Conservation (phyloP, 2,329 filamentous ascomycete species). For the Aureobasidium zeae region DNA sequence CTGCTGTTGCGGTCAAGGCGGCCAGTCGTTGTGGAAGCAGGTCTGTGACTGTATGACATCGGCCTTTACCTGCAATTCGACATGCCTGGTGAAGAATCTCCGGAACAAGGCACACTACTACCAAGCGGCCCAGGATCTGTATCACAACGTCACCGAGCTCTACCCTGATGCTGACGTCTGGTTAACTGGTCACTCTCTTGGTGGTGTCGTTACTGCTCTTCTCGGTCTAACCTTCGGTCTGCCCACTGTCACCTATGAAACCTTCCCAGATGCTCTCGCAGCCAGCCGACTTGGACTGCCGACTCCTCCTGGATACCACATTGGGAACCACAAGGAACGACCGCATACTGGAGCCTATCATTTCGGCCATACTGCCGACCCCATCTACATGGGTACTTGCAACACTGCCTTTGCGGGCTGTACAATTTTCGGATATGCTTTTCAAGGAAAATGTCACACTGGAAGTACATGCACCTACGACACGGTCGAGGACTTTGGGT, state of each 20-base stretch:
- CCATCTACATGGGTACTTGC: conserved; percentile 87
- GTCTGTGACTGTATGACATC: conserved; percentile 87
- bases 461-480: conserved; percentile 86
- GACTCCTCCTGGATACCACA: conserved; percentile 66
- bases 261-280: conserved; percentile 81
- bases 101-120: conserved; percentile 85
- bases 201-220: conserved; percentile 80
- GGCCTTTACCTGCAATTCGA: conserved; percentile 85
- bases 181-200: conserved; percentile 86
- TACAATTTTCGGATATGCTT: conserved; percentile 83
- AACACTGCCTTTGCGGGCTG: conserved; percentile 84
- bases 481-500: conserved; percentile 81
- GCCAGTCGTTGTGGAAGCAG: conserved; percentile 79
- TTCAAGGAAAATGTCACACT: conserved; percentile 88
- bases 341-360: conserved; percentile 72
- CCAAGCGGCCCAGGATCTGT: conserved; percentile 76
- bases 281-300: conserved; percentile 78
- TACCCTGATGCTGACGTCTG: conserved; percentile 81
- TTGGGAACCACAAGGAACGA: conserved; percentile 60
- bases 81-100: conserved; percentile 69
- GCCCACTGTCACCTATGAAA: conserved; percentile 86
- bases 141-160: conserved; percentile 80
- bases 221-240: conserved; percentile 84
- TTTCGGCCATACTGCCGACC: conserved; percentile 92
- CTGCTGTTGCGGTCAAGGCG: conserved; percentile 92